Conservation (phyloP, 768 basidiomycete species). For the Lactarius psammicola region DNA sequence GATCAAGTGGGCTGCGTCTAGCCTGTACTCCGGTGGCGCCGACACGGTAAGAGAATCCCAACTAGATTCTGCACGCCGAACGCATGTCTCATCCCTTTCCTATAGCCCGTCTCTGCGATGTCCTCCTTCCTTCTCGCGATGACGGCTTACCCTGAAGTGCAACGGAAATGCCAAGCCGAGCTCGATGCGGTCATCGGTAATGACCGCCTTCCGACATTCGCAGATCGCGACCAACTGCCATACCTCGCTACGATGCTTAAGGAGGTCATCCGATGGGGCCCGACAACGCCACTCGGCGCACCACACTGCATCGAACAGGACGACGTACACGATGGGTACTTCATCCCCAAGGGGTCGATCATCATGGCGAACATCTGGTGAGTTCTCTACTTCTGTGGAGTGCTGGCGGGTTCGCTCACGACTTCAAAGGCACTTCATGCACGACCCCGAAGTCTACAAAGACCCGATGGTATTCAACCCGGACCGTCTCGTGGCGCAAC, state of each 20-base stretch:
- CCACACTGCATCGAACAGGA: slow-evolving; percentile 40
- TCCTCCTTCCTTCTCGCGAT: slow-evolving; percentile 34
- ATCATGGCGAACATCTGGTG: slow-evolving; percentile 40
- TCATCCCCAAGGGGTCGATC: slow-evolving; percentile 41
- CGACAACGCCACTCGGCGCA: slow-evolving; percentile 32
- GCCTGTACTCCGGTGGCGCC: slow-evolving; percentile 31
- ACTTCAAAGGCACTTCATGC: slow-evolving; percentile 32
- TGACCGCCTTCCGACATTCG: slow-evolving; percentile 25
- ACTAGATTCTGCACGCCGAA: neutral
- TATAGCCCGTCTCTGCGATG: slow-evolving; percentile 31
- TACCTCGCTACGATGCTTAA: slow-evolving; percentile 28
- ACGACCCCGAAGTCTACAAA: slow-evolving; percentile 34
- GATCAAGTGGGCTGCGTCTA: slow-evolving; percentile 32
- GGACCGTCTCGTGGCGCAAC: slow-evolving; percentile 32
- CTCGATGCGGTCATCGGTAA: slow-evolving; percentile 31
- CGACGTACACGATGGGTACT: slow-evolving; percentile 39
- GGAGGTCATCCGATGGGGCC: slow-evolving; percentile 32
- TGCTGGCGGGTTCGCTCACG: neutral
- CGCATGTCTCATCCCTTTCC: neutral
- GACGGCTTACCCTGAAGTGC: slow-evolving; percentile 32
- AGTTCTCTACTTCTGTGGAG: neutral
- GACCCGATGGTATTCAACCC: slow-evolving; percentile 35
- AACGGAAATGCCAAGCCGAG: slow-evolving; percentile 31
- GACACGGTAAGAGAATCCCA: slow-evolving; percentile 25
- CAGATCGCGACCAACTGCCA: slow-evolving; percentile 29